Conservation (phyloP, 169 alveolate genomes). For the Theileria parva region DNA sequence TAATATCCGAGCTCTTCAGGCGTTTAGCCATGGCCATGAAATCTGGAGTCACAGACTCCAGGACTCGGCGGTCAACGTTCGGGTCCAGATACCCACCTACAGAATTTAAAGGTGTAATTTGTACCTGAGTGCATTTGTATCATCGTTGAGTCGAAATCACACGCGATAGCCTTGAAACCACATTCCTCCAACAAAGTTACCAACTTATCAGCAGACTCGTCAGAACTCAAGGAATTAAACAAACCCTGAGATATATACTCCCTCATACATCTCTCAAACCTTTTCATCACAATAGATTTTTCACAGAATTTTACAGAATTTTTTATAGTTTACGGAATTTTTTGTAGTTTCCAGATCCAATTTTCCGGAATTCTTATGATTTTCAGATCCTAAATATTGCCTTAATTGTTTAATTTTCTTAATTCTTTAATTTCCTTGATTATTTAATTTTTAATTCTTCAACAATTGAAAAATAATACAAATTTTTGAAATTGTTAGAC, state of each 20-base stretch:
- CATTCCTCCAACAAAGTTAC: slow-evolving; percentile 50
- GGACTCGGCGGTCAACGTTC: slow-evolving; percentile 31
- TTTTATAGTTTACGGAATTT: too few species aligned
- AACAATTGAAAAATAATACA: too few species aligned
- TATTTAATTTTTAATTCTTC: too few species aligned
- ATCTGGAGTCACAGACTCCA: slow-evolving; percentile 54
- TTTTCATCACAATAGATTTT: slow-evolving; percentile 25
- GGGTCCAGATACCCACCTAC: slow-evolving; percentile 59
- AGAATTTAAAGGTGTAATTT: neutral
- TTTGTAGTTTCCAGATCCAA: slow-evolving; percentile 25
- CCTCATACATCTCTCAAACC: slow-evolving; percentile 36
- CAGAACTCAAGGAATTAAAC: slow-evolving; percentile 30
- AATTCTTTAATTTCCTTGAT: too few species aligned
- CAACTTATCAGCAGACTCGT: slow-evolving; percentile 54
- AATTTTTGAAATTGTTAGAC: too few species aligned
- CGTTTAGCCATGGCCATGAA: slow-evolving; percentile 47
- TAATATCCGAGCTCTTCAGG: slow-evolving; percentile 26
- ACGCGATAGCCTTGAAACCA: slow-evolving; percentile 57
- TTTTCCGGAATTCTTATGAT: slow-evolving; percentile 12
- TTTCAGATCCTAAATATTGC: too few species aligned
- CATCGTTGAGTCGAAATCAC: slow-evolving; percentile 66
- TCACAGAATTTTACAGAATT: too few species aligned
- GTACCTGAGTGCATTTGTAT: slow-evolving; percentile 58
- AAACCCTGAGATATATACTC: slow-evolving; percentile 24
- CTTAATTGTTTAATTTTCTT: too few species aligned